Evolutionary conservation across 345 rosid genomes (phyloP).

Genomic region (Lepidium aucheri): DNA sequence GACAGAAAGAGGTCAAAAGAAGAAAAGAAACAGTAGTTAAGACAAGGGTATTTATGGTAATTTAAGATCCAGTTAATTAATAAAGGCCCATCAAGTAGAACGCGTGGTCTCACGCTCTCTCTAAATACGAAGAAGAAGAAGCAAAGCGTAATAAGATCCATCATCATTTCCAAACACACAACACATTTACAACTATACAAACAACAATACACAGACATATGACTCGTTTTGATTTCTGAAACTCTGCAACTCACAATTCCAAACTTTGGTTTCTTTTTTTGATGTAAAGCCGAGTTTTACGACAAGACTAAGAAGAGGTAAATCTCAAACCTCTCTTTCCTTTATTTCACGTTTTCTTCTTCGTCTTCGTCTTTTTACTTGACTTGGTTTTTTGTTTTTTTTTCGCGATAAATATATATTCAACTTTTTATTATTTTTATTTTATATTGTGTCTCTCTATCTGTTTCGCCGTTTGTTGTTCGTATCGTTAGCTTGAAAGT

Average conservation of each 20-base stretch:
- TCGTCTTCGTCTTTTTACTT: constrained; percentile 18
- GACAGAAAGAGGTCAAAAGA: constrained; percentile 4
- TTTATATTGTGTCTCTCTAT: background rate
- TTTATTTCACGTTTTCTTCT: constrained; percentile 6
- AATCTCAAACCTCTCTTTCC: constrained; percentile 12
- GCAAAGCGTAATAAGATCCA: constrained; percentile 24
- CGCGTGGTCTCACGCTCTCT: constrained; percentile 29
- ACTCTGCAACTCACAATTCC: background rate
- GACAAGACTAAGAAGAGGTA: background rate
- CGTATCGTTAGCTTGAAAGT: constrained; percentile 21
- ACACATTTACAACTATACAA: background rate
- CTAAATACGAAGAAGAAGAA: background rate
- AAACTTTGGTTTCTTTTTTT: background rate
- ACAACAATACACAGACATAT: background rate
- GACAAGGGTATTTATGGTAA: background rate
- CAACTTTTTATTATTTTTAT: background rate
- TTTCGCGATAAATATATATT: background rate
- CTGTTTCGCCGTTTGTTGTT: constrained; percentile 15
- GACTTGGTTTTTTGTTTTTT: background rate
- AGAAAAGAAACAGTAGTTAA: background rate
- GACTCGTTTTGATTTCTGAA: too few species aligned
- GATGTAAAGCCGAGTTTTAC: background rate
- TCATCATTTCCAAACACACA: background rate
- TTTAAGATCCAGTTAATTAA: background rate
- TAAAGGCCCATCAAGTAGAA: background rate